Evolutionary conservation across 495 filamentous ascomycete species (phyloP).

Genomic region (Penicillium coprophilum): DNA sequence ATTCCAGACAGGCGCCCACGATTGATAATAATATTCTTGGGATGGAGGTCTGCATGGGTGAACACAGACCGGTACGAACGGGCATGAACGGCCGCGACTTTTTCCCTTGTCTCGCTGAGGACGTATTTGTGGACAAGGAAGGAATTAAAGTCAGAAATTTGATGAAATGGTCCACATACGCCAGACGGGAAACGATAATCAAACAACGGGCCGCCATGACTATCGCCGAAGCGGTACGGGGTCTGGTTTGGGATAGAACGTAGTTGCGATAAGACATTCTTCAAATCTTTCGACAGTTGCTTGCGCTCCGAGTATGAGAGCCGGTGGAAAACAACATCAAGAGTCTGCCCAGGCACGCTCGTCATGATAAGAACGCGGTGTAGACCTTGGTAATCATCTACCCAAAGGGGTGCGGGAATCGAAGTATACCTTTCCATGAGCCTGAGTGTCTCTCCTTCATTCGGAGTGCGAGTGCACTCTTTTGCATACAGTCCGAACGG

Average conservation of each 20-base stretch:
- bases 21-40: conserved; percentile 30
- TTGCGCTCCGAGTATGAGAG: neutral
- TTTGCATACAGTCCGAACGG: neutral
- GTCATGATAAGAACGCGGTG: neutral
- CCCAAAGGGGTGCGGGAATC: neutral
- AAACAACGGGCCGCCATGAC: conserved; percentile 16
- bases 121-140: conserved; percentile 14
- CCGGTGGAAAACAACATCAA: neutral
- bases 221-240: conserved; percentile 18
- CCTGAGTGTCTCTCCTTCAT: neutral
- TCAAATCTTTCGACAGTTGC: neutral
- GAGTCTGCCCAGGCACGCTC: neutral
- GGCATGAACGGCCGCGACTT: conserved; percentile 4
- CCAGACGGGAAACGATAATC: conserved; percentile 23
- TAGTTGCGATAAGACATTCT: neutral
- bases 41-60: conserved; percentile 30
- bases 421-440: neutral
- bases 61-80: conserved; percentile 19
- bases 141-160: conserved; percentile 24
- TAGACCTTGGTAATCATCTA: neutral
- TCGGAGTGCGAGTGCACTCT: neutral
- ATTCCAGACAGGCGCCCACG: conserved; percentile 25
- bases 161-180: conserved; percentile 19
- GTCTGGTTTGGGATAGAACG: conserved; percentile 18
- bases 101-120: conserved; percentile 6